Base-by-base conservation (phyloP, 805 yeast genomes). In the Metschnikowia lachancei region DNA sequence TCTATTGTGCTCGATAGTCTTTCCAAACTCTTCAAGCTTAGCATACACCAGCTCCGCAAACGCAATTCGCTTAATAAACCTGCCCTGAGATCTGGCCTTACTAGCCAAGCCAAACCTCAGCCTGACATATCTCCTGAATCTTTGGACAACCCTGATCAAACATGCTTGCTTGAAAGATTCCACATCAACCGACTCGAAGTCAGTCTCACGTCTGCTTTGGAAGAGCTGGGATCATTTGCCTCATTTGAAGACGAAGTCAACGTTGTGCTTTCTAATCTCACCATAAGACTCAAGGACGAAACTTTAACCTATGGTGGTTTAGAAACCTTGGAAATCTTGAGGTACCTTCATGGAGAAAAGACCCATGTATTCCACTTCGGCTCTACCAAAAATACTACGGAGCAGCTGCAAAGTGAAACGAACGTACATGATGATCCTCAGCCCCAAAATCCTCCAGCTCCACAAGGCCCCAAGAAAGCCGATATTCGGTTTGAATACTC, bases 401-500 rank as follows among this genome's bases (percentile, higher is more conserved):
- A 22, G 8, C 24, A 22, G 8, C 31, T 14, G 19, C 10, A n/a
- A 32, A 14, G 16, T 16, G 43, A 24, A 20, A 26, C 8, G 4
- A 14, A 5, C n/a, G 12, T 17, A 3, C 16, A 16, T n/a, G 33
- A 12, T n/a, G 43, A n/a, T 4, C 7, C 37, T 7, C 18, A 19
- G 11, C 12, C 3, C 4, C 24, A 4, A 8, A 22, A 22, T 12
- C 6, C 20, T 14, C 31, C 28, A n/a, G 26, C 33, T 8, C 22
- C 13, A 8, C 11, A 8, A n/a, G 7, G 29, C 1, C n/a, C 47
- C 11, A 35, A 39, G 1, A 72, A 71, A 34, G 75, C 77, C 6
- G 87, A 82, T 52, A 39, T 82, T 2, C 57, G 83, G 29, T 78
- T 82, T 57, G 86, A 82, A 56, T 47, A 72, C 18, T 69, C 58